phyloP scores from a whole-genome alignment of 495 filamentous ascomycete species.

The Staphylotrichum longicolle region DNA sequence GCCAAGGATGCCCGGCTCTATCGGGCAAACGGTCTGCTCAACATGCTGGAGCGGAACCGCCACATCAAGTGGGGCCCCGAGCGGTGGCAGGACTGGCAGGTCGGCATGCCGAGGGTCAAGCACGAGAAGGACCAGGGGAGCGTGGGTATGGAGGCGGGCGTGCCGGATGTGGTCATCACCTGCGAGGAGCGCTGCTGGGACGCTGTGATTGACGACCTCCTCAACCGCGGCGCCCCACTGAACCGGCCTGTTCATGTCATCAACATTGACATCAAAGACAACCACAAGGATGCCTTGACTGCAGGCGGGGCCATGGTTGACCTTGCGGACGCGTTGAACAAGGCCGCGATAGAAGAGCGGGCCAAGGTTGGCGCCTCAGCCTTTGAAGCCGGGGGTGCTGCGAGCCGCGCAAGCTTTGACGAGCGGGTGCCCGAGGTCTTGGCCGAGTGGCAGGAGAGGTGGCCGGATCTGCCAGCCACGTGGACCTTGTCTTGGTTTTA shows the following conservation, averaged over 20 bases:
- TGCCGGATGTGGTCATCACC: slow-evolving; percentile 93
- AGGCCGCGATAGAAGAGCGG: slow-evolving; percentile 75
- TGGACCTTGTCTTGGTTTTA: slow-evolving; percentile 98
- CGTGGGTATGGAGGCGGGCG: slow-evolving; percentile 79
- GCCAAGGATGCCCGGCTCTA: slow-evolving; percentile 86
- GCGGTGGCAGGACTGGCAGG: slow-evolving; percentile 96
- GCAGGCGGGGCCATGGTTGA: slow-evolving; percentile 92
- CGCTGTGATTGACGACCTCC: slow-evolving; percentile 91
- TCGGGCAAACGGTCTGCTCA: slow-evolving; percentile 84
- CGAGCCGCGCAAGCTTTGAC: slow-evolving; percentile 76
- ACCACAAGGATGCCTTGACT: slow-evolving; percentile 90
- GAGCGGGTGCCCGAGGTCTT: slow-evolving; percentile 90
- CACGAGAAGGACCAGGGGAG: slow-evolving; percentile 63
- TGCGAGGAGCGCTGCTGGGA: slow-evolving; percentile 99
- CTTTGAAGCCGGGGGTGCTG: slow-evolving; percentile 67
- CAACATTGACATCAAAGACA: slow-evolving; percentile 97
- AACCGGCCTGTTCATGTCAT: slow-evolving; percentile 95
- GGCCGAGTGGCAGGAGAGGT: slow-evolving; percentile 93
- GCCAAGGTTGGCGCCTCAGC: slow-evolving; percentile 56
- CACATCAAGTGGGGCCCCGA: slow-evolving; percentile 92
- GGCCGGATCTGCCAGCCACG: slow-evolving; percentile 83
- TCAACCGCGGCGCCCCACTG: slow-evolving; percentile 74
- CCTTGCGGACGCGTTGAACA: slow-evolving; percentile 80
- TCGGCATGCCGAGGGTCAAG: slow-evolving; percentile 76
- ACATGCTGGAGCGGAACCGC: slow-evolving; percentile 92